phyloP scores from a whole-genome alignment of 2,329 filamentous ascomycete genomes.

The Apiospora phragmitis region DNA sequence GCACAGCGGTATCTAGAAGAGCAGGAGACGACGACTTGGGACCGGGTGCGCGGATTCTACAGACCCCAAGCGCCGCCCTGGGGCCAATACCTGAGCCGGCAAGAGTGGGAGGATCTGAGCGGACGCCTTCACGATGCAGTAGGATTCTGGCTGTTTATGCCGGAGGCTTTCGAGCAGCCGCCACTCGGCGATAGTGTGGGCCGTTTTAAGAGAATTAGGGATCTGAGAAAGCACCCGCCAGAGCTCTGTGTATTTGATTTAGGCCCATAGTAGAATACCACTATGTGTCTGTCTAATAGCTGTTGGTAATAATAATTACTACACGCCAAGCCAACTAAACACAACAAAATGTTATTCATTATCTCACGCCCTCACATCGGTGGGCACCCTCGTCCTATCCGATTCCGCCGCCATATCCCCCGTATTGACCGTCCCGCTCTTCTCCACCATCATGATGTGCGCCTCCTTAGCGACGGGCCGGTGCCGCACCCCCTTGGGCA shows the following conservation, averaged over 20 bases:
- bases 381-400: neutral
- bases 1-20: neutral
- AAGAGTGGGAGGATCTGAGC: neutral
- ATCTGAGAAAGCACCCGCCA: neutral
- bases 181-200: neutral
- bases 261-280: no score
- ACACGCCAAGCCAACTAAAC: no score
- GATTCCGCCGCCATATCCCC: neutral
- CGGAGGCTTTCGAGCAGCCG: neutral
- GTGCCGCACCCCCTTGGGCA: neutral
- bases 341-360: neutral
- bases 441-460: conserved; percentile 9
- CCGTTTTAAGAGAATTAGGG: neutral
- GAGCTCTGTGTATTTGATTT: neutral
- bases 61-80: no score
- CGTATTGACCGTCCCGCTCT: neutral
- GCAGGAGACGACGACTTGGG: neutral
- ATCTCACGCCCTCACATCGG: neutral
- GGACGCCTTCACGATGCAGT: neutral
- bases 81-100: neutral
- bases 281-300: no score
- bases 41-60: neutral
- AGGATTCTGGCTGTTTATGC: neutral
- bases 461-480: neutral
- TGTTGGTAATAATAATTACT: no score